Conservation (phyloP, 495 filamentous ascomycete genomes). For the Wilcoxina mikolae region DNA sequence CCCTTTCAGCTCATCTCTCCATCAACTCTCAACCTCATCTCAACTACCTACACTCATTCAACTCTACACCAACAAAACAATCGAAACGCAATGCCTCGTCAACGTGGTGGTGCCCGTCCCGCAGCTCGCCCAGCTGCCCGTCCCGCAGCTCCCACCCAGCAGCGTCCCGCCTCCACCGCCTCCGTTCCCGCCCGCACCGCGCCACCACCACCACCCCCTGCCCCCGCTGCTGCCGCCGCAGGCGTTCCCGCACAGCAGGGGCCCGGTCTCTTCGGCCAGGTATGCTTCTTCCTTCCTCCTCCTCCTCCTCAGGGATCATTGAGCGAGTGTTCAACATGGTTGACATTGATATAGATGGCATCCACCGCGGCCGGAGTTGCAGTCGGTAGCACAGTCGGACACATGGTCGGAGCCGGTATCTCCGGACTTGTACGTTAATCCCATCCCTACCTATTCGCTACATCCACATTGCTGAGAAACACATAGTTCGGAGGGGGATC, state of each 20-base stretch:
- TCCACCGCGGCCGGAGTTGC: slow-evolving; percentile 88
- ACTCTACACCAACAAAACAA: slow-evolving; percentile 9
- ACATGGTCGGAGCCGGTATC: slow-evolving; percentile 58
- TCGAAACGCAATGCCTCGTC: slow-evolving; percentile 54
- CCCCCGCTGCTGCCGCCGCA: slow-evolving; percentile 32
- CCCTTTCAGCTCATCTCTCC: background rate
- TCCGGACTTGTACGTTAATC: slow-evolving; percentile 22
- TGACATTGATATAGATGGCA: slow-evolving; percentile 58
- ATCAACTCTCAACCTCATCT: background rate
- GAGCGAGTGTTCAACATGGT: background rate
- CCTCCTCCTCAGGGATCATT: background rate
- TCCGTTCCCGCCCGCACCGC: slow-evolving; percentile 39
- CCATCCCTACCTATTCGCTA: background rate
- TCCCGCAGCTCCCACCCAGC: slow-evolving; percentile 43
- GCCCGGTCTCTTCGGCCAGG: slow-evolving; percentile 61
- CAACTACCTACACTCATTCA: slow-evolving; percentile 10
- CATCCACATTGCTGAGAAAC: background rate
- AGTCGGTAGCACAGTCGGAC: slow-evolving; percentile 84
- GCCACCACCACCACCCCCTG: slow-evolving; percentile 33
- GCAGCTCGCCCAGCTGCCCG: slow-evolving; percentile 47
- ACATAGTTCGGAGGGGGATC: slow-evolving; percentile 43
- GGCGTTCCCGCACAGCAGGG: slow-evolving; percentile 35
- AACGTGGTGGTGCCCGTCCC: slow-evolving; percentile 55
- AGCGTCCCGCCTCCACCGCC: slow-evolving; percentile 51
- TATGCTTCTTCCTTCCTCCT: no score